Conservation (phyloP, 1,284 basidiomycete species). For the Anthracocystis walkeri region DNA sequence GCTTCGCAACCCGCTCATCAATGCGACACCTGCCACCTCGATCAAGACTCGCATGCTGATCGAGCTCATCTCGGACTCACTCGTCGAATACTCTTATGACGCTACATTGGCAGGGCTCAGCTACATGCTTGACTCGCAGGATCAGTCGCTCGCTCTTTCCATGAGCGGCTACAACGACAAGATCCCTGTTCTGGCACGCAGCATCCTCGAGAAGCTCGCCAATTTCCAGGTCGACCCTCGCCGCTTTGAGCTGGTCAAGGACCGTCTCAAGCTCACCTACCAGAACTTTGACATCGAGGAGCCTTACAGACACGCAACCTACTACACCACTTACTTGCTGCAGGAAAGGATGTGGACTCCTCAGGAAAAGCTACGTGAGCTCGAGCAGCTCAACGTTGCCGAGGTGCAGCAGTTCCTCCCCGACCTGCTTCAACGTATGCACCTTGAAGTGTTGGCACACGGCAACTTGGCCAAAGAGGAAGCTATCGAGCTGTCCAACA, state of each 20-base stretch:
- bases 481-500: conserved; percentile 79
- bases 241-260: conserved; percentile 84
- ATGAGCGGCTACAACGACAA: conserved; percentile 95
- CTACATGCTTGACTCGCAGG: conserved; percentile 79
- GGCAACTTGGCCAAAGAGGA: conserved; percentile 90
- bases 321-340: conserved; percentile 80
- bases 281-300: conserved; percentile 86
- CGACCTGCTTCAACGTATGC: conserved; percentile 77
- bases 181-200: conserved; percentile 80
- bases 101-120: conserved; percentile 89
- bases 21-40: conserved; percentile 66
- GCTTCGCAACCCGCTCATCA: conserved; percentile 68
- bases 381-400: conserved; percentile 79
- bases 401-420: conserved; percentile 80
- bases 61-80: conserved; percentile 87
- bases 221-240: conserved; percentile 78
- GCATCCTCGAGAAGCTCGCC: conserved; percentile 81
- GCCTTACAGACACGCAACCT: conserved; percentile 84
- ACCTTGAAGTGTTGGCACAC: conserved; percentile 81
- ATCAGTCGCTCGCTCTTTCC: conserved; percentile 78
- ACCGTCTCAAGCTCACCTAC: conserved; percentile 74
- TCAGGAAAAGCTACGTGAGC: conserved; percentile 82
- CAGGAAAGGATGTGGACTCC: conserved; percentile 82
- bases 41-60: conserved; percentile 78
- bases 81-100: conserved; percentile 92